phyloP scores from a whole-genome alignment of 2,329 filamentous ascomycete species.

The Aspergillus flavus region DNA sequence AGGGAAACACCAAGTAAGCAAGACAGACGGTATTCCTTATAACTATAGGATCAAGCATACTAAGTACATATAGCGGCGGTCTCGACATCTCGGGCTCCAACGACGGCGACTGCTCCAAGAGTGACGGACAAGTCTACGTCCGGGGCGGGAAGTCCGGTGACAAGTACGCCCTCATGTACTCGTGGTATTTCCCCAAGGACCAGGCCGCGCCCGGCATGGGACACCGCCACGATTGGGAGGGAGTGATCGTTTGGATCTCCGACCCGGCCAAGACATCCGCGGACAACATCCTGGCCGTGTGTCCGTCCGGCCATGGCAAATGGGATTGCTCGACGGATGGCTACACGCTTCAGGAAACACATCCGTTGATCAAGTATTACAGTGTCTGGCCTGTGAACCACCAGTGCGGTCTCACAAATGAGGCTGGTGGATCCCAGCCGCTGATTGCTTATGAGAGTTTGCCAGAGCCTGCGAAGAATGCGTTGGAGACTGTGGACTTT shows the following conservation, averaged over 20 bases:
- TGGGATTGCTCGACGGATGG: slow-evolving; percentile 48
- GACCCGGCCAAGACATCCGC: slow-evolving; percentile 39
- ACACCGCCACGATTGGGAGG: slow-evolving; percentile 61
- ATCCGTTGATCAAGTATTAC: slow-evolving; percentile 53
- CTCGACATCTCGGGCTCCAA: slow-evolving; percentile 45
- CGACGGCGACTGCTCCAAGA: slow-evolving; percentile 36
- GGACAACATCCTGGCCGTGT: slow-evolving; percentile 51
- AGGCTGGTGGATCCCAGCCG: slow-evolving; percentile 49
- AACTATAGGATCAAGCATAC: background rate
- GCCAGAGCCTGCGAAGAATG: slow-evolving; percentile 44
- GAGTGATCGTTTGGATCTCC: slow-evolving; percentile 56
- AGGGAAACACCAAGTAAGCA: slow-evolving; percentile 59
- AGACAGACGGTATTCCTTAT: background rate
- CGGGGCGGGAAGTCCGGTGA: slow-evolving; percentile 46
- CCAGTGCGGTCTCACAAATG: slow-evolving; percentile 45
- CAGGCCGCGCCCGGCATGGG: slow-evolving; percentile 48
- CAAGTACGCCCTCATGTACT: slow-evolving; percentile 55
- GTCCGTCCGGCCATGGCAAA: slow-evolving; percentile 55
- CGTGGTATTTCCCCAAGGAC: slow-evolving; percentile 57
- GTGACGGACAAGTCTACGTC: slow-evolving; percentile 54
- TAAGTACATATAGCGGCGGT: slow-evolving; percentile 41
- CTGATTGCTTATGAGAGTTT: slow-evolving; percentile 55
- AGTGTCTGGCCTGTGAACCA: slow-evolving; percentile 54
- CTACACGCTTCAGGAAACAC: slow-evolving; percentile 46
- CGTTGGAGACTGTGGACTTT: slow-evolving; percentile 51